These are phyloP conservation scores for Chaetomium tenue DNA, from an alignment of 495 filamentous ascomycete genomes.

Conservation along the genomic window DNA sequence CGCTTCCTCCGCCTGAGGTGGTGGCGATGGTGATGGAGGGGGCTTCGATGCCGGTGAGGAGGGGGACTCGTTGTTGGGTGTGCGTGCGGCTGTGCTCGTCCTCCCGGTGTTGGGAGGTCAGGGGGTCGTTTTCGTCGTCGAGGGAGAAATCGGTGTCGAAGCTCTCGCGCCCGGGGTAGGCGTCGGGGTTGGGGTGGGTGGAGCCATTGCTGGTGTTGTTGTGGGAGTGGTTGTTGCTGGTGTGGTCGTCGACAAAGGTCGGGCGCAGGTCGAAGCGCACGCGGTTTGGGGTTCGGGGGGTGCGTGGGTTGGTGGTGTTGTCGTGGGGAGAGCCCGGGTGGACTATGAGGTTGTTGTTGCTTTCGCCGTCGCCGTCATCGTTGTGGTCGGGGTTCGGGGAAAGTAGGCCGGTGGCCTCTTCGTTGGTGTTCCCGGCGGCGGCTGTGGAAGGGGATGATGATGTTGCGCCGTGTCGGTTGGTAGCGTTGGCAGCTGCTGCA, in stretches of 20 bases:
- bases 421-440: constrained; percentile 24
- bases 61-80: constrained; percentile 58
- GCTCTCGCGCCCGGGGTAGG: constrained; percentile 43
- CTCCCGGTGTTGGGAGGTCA: too few species aligned
- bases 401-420: constrained; percentile 50
- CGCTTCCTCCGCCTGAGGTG: constrained; percentile 57
- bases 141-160: constrained; percentile 38
- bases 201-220: constrained; percentile 26
- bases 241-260: constrained; percentile 43
- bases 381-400: constrained; percentile 32
- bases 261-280: constrained; percentile 81
- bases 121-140: constrained; percentile 30
- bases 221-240: constrained; percentile 23
- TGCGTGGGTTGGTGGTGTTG: constrained; percentile 24
- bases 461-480: background rate
- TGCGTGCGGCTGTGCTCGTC: background rate
- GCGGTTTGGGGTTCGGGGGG: constrained; percentile 76
- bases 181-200: constrained; percentile 33
- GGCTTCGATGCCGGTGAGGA: constrained; percentile 83
- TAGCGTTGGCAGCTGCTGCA: constrained; percentile 17
- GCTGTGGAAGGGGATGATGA: background rate
- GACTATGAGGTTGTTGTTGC: constrained; percentile 39
- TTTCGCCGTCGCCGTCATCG: constrained; percentile 27
- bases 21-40: constrained; percentile 81
- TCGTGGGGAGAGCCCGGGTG: constrained; percentile 30